Conservation (phyloP, 495 filamentous ascomycete species). For the Chaetomium cochliodes region DNA sequence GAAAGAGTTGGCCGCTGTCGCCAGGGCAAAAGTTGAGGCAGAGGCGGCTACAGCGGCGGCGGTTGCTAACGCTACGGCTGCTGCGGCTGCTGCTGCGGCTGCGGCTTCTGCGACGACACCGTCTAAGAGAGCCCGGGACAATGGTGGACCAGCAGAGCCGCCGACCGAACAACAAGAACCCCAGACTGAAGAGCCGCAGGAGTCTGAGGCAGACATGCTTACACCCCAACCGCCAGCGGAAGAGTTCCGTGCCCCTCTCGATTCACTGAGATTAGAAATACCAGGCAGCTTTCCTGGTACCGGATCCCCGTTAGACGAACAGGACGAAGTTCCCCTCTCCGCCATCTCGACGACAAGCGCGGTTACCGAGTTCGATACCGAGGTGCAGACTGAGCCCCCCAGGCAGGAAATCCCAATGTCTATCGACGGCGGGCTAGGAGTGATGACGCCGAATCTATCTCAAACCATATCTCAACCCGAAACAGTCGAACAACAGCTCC, state of each 20-base stretch:
- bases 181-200: conserved; percentile 26
- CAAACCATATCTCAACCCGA: conserved; percentile 27
- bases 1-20: conserved; percentile 45
- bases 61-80: conserved; percentile 20
- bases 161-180: conserved; percentile 15
- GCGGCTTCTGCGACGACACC: conserved; percentile 3
- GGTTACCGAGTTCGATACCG: conserved; percentile 67
- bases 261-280: conserved; percentile 71
- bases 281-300: conserved; percentile 53
- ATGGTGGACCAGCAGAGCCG: conserved; percentile 5
- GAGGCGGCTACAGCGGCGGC: conserved; percentile 32
- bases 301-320: conserved; percentile 35
- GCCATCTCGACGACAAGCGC: conserved; percentile 57
- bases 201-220: conserved; percentile 32
- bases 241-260: conserved; percentile 30
- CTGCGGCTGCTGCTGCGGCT: conserved; percentile 2
- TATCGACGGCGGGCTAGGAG: conserved; percentile 8
- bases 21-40: conserved; percentile 34
- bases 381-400: conserved; percentile 61
- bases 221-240: conserved; percentile 22
- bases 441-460: neutral
- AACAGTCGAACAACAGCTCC: conserved; percentile 2
- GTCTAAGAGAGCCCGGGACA: conserved; percentile 6
- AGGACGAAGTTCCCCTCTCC: conserved; percentile 50
- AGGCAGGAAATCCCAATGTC: conserved; percentile 21